Conservation (phyloP, 257 asterid species). For the Salvia splendens region DNA sequence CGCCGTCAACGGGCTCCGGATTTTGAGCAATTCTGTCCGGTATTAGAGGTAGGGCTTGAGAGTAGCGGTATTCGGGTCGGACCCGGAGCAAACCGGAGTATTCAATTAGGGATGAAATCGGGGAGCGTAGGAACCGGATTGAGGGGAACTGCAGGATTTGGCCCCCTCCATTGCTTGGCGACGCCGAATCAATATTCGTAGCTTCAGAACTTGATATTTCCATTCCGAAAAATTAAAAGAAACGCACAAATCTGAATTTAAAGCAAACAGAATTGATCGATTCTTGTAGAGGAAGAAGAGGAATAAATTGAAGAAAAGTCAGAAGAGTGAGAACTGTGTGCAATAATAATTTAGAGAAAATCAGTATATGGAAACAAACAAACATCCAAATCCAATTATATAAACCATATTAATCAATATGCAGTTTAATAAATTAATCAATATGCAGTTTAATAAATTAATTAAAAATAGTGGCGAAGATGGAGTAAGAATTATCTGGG, state of each 20-base stretch:
- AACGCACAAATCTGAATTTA: conserved; percentile 18
- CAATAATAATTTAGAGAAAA: background rate
- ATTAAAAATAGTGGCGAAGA: background rate
- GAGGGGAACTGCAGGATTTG: conserved; percentile 50
- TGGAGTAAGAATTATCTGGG: conserved; percentile 23
- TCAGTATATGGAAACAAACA: background rate
- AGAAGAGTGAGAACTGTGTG: conserved; percentile 34
- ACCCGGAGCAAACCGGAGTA: conserved; percentile 62
- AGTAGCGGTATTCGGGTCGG: conserved; percentile 54
- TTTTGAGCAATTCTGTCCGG: conserved; percentile 32
- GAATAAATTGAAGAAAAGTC: conserved; percentile 32
- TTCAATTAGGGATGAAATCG: conserved; percentile 64
- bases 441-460: background rate
- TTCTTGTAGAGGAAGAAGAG: conserved; percentile 42
- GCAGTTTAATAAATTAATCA: background rate
- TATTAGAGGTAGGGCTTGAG: conserved; percentile 51
- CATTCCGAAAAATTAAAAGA: conserved; percentile 35
- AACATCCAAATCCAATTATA: background rate
- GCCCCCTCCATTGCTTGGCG: conserved; percentile 44
- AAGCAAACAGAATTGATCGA: background rate
- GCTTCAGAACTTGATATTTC: conserved; percentile 53
- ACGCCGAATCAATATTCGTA: conserved; percentile 37
- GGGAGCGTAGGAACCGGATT: conserved; percentile 47
- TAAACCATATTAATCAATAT: background rate
- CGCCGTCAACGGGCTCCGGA: conserved; percentile 26